Percentiles rank a stretch among this genome's conserved stretches.
phyloP scores from a whole-genome alignment of 371 early-diverging fungal species.

The Rhizopus sp. region DNA sequence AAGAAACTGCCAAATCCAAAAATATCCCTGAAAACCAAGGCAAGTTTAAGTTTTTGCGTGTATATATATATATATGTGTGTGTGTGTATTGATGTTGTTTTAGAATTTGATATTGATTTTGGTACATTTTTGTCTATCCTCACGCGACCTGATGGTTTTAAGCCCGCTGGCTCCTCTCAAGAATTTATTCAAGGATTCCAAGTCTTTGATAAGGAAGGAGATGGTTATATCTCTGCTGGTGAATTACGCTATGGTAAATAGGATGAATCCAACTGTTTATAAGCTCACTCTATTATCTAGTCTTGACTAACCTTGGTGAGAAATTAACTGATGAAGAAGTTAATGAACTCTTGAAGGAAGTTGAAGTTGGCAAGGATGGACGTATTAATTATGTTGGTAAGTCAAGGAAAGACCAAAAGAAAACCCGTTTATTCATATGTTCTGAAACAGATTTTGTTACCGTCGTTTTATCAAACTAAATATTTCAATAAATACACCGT shows the following conservation, averaged over 20 bases:
- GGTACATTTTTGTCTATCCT: conserved; percentile 74
- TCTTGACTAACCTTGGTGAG: conserved; percentile 94
- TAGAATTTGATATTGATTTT: conserved; percentile 65
- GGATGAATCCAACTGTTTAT: not conserved
- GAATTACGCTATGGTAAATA: conserved; percentile 86
- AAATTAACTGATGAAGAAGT: conserved; percentile 92
- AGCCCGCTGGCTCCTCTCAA: conserved; percentile 77
- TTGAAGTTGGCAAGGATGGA: conserved; percentile 78
- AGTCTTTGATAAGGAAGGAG: conserved; percentile 96
- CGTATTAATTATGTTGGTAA: conserved; percentile 83
- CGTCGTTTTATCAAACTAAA: conserved; percentile 54
- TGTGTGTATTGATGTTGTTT: not conserved
- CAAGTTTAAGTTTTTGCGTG: conserved; percentile 7
- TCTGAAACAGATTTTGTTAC: conserved; percentile 53
- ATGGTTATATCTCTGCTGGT: conserved; percentile 88
- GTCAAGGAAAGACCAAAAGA: conserved; percentile 3
- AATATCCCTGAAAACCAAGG: conserved; percentile 38
- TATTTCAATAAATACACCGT: not conserved
- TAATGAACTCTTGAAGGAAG: conserved; percentile 86
- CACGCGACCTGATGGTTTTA: conserved; percentile 77
- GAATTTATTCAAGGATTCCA: conserved; percentile 97
- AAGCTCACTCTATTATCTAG: conserved; percentile 32
- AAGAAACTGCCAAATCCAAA: conserved; percentile 40
- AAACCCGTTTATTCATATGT: not conserved
- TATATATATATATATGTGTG: no score